Evolutionary conservation across 2,329 filamentous ascomycete genomes (phyloP).

Genomic region (Colletotrichum godetiae): DNA sequence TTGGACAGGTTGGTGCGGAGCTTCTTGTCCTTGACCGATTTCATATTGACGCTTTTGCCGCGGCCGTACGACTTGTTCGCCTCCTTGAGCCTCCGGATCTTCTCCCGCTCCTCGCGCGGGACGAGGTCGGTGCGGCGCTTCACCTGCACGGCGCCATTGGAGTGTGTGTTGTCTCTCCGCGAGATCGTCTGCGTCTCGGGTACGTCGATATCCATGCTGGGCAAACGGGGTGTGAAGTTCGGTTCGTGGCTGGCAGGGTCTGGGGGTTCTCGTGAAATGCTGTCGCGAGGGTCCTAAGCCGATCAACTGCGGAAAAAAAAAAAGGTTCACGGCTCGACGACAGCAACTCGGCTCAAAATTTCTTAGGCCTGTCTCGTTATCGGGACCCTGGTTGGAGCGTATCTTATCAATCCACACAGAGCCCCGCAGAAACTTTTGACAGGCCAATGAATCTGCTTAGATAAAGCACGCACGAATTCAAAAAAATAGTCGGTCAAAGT

Average conservation of each 20-base stretch:
- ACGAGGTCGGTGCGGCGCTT: constrained; percentile 63
- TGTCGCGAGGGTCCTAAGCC: constrained; percentile 18
- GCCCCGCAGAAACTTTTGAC: background rate
- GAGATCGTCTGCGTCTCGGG: constrained; percentile 48
- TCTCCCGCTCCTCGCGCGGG: constrained; percentile 62
- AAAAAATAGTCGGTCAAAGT: constrained; percentile 7
- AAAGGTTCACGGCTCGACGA: constrained; percentile 5
- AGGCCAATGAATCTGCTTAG: background rate
- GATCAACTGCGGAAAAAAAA: constrained; percentile 7
- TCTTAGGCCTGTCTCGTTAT: constrained; percentile 19
- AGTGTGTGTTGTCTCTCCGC: constrained; percentile 47
- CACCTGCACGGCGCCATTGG: constrained; percentile 66
- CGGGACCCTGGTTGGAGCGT: constrained; percentile 25
- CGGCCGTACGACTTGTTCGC: constrained; percentile 86
- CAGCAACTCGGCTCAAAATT: constrained; percentile 14
- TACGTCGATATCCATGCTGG: constrained; percentile 50
- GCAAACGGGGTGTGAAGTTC: background rate
- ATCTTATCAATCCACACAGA: constrained; percentile 41
- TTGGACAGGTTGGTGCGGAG: constrained; percentile 81
- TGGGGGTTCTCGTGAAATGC: background rate
- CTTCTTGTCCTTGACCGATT: constrained; percentile 88
- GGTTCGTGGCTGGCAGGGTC: background rate
- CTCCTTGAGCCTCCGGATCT: constrained; percentile 64
- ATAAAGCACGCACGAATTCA: constrained; percentile 14
- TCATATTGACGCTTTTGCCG: constrained; percentile 79